Percentiles rank a stretch among this genome's conserved stretches.
Evolutionary conservation across 2,329 filamentous ascomycete genomes (phyloP).

Genomic region (Ascochyta clinopodiicola): DNA sequence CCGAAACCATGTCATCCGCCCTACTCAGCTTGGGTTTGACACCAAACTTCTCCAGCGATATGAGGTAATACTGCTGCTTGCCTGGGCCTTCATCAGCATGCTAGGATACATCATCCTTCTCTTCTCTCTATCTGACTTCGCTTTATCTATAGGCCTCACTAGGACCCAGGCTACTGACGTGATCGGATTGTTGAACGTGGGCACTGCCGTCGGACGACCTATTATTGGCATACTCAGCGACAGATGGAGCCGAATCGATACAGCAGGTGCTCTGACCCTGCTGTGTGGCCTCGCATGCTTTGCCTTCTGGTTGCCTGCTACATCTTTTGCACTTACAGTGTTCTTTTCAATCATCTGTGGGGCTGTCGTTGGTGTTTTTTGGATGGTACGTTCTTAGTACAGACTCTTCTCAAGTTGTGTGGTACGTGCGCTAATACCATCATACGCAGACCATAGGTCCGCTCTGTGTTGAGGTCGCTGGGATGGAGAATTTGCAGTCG

Average conservation of each 20-base stretch:
- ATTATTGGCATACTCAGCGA: conserved; percentile 56
- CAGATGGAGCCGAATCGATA: conserved; percentile 52
- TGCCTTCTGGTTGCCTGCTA: conserved; percentile 58
- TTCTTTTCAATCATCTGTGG: conserved; percentile 55
- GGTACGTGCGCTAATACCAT: background rate
- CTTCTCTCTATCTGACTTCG: conserved; percentile 57
- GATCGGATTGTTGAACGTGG: conserved; percentile 56
- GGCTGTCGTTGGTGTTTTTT: conserved; percentile 57
- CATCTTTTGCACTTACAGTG: conserved; percentile 50
- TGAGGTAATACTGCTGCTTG: conserved; percentile 47
- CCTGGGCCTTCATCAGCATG: conserved; percentile 55
- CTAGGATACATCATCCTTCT: conserved; percentile 58
- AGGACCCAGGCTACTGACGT: conserved; percentile 50
- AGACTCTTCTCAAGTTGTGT: too few relatives aligned
- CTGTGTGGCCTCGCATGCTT: conserved; percentile 46
- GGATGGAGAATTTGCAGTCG: conserved; percentile 50
- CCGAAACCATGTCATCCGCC: conserved; percentile 43
- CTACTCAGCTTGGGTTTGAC: conserved; percentile 46
- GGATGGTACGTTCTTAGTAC: conserved; percentile 45
- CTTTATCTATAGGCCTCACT: conserved; percentile 51
- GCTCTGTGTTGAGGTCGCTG: conserved; percentile 51
- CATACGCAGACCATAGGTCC: conserved; percentile 47
- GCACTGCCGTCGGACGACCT: conserved; percentile 57
- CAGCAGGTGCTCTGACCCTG: conserved; percentile 50
- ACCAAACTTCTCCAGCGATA: conserved; percentile 45